These are phyloP conservation scores for Botrytis fabae DNA, from an alignment of 2,329 filamentous ascomycete species.

Conservation along the genomic window DNA sequence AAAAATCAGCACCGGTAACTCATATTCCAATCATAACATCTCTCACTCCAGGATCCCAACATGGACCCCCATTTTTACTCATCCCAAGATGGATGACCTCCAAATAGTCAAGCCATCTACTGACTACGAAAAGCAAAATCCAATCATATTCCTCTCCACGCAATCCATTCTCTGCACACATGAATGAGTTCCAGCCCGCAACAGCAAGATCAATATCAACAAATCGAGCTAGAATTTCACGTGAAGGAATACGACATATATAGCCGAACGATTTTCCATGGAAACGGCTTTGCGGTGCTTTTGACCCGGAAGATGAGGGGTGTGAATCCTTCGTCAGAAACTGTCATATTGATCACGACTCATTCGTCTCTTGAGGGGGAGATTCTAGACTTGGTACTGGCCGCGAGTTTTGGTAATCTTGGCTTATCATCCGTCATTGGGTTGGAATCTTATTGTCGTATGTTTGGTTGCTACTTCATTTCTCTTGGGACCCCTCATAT, in stretches of 20 bases:
- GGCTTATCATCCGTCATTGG: background rate
- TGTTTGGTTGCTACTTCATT: background rate
- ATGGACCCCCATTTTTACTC: background rate
- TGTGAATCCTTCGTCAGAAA: background rate
- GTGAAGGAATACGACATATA: slow-evolving; percentile 8
- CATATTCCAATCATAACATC: background rate
- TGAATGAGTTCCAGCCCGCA: too few species aligned
- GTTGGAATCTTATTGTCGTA: background rate
- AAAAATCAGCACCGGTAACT: background rate
- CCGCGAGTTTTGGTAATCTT: background rate
- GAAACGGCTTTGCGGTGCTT: slow-evolving; percentile 31
- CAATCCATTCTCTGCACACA: background rate
- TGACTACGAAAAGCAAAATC: background rate
- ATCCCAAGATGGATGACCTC: background rate
- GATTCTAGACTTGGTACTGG: background rate
- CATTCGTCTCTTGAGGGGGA: slow-evolving; percentile 16
- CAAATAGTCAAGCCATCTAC: background rate
- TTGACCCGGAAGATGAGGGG: background rate
- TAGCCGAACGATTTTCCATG: slow-evolving; percentile 34
- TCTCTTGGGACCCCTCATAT: background rate
- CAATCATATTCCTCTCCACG: background rate
- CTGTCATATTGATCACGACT: background rate
- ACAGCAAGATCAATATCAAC: background rate
- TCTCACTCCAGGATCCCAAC: background rate
- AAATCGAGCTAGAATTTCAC: slow-evolving; percentile 24